phyloP scores from a whole-genome alignment of 495 filamentous ascomycete species.

The Pyrenula aspistea region DNA sequence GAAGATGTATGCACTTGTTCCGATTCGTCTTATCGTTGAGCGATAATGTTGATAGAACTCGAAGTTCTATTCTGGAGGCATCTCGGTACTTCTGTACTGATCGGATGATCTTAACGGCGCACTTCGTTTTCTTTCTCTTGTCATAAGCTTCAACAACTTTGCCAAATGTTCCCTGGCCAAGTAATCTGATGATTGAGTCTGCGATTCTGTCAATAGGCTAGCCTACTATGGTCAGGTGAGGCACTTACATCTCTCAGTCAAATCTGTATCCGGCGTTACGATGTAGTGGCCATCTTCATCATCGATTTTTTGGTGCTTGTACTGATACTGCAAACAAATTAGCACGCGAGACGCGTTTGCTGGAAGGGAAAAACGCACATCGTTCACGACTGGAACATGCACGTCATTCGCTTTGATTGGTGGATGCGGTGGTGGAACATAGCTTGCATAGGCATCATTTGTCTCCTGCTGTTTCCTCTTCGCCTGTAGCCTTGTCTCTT shows the following conservation, averaged over 20 bases:
- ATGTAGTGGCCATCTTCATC: slow-evolving; percentile 97
- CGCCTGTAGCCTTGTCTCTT: slow-evolving; percentile 68
- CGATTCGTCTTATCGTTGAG: slow-evolving; percentile 84
- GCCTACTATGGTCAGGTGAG: not conserved
- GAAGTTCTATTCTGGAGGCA: slow-evolving; percentile 89
- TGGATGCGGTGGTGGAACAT: slow-evolving; percentile 75
- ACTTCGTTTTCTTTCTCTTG: slow-evolving; percentile 56
- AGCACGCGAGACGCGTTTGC: not conserved
- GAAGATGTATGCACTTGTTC: slow-evolving; percentile 93
- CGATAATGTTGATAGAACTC: slow-evolving; percentile 80
- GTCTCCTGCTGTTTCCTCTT: slow-evolving; percentile 60
- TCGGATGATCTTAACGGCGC: slow-evolving; percentile 94
- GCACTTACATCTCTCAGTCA: slow-evolving; percentile 81
- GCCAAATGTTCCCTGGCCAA: slow-evolving; percentile 95
- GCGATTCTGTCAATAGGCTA: slow-evolving; percentile 2
- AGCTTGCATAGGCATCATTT: slow-evolving; percentile 61
- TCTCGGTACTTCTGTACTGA: slow-evolving; percentile 97
- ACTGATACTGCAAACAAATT: slow-evolving; percentile 21
- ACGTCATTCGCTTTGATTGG: slow-evolving; percentile 89
- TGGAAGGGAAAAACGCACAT: slow-evolving; percentile 49
- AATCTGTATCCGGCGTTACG: slow-evolving; percentile 65
- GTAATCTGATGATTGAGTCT: slow-evolving; percentile 80
- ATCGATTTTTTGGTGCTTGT: slow-evolving; percentile 55
- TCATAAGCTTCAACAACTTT: slow-evolving; percentile 94
- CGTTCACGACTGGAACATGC: slow-evolving; percentile 63